These are phyloP conservation scores for Ophiostoma himal-ulmi DNA, from an alignment of 2,329 filamentous ascomycete species.

Conservation along the genomic window DNA sequence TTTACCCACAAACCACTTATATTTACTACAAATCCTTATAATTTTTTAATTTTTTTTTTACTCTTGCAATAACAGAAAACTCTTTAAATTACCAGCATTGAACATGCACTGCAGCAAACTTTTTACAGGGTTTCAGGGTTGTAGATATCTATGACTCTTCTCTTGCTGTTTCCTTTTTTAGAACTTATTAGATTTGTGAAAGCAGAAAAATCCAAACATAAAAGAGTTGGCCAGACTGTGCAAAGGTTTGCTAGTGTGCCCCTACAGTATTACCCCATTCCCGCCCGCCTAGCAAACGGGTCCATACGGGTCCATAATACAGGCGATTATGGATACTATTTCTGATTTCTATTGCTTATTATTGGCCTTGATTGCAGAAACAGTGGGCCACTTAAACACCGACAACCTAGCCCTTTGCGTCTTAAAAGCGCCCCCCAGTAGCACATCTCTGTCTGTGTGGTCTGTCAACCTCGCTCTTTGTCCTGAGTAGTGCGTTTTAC, in stretches of 20 bases:
- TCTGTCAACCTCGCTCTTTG: neutral
- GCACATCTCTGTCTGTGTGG: neutral
- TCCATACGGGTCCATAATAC: neutral
- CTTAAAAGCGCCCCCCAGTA: neutral
- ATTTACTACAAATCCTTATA: neutral
- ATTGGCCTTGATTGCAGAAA: neutral
- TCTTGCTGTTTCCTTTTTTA: neutral
- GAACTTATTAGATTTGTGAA: neutral
- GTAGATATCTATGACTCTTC: neutral
- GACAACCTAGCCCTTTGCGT: neutral
- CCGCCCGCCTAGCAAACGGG: neutral
- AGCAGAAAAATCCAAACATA: neutral
- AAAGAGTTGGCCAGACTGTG: neutral
- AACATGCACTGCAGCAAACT: neutral
- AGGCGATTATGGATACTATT: neutral
- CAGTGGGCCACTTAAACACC: neutral
- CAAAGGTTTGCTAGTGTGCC: neutral
- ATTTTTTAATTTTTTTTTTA: neutral
- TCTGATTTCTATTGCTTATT: neutral
- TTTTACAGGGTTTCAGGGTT: conserved; percentile 4
- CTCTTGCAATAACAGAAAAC: neutral
- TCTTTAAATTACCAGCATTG: neutral
- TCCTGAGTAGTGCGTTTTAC: neutral
- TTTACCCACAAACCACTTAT: neutral
- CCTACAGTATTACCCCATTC: neutral